Percentiles rank a stretch among this genome's conserved stretches.
Evolutionary conservation across 2,329 filamentous ascomycete species (phyloP).

Genomic region (Alternaria infectoria): DNA sequence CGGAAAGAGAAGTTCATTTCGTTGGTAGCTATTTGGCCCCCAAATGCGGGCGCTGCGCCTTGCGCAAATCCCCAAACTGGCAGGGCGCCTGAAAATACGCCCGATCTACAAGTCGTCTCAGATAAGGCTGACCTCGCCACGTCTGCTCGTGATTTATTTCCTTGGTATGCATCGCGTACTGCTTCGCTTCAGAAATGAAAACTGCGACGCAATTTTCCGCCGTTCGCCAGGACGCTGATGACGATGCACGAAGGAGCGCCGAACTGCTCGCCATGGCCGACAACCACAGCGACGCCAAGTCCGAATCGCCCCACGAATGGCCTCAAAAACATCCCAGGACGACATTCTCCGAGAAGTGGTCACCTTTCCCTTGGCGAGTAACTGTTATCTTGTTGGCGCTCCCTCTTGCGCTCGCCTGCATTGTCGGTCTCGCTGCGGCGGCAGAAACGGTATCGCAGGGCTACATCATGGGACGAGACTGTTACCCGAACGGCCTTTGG

Average conservation of each 20-base stretch:
- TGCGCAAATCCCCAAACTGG: conserved; percentile 4
- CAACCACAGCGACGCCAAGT: not conserved
- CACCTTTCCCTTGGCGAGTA: conserved; percentile 30
- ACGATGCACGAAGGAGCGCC: conserved; percentile 5
- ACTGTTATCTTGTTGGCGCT: conserved; percentile 23
- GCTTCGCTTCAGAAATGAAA: not conserved
- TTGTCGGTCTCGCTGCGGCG: conserved; percentile 34
- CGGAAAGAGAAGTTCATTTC: not conserved
- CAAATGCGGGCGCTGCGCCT: conserved; percentile 16
- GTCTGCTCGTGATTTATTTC: not conserved
- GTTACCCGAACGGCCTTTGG: conserved; percentile 44
- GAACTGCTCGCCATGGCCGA: conserved; percentile 13
- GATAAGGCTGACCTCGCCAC: not conserved
- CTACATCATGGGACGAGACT: conserved; percentile 34
- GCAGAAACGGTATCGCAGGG: conserved; percentile 36
- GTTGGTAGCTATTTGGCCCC: not conserved
- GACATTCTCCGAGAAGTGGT: conserved; percentile 9
- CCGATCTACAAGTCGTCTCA: not conserved
- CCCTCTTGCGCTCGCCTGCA: conserved; percentile 31
- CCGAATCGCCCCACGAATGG: not conserved
- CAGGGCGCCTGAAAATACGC: conserved; percentile 11
- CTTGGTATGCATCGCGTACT: not conserved
- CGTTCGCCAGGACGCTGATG: conserved; percentile 9
- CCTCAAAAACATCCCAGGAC: not conserved
- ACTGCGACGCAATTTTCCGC: conserved; percentile 1